A percentile compares a stretch with the other conserved stretches of the same genome.
Conservation (phyloP, 2,329 filamentous ascomycete species). For the Hypocreales sp. region DNA sequence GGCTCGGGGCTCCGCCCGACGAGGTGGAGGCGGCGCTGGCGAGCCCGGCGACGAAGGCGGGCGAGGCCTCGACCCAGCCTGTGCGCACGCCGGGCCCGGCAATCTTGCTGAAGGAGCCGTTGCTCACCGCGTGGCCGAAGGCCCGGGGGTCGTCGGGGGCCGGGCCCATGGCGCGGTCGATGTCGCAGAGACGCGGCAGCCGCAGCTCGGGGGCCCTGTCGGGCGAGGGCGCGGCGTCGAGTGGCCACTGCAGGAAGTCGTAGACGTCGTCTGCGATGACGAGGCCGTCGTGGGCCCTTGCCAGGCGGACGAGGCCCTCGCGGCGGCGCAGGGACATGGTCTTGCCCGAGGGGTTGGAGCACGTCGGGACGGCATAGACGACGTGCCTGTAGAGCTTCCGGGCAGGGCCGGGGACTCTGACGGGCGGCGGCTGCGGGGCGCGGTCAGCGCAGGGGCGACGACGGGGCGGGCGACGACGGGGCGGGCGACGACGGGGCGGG, state of each 20-base stretch:
- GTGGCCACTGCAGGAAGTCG: conserved; percentile 73
- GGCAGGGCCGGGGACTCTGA: conserved; percentile 40
- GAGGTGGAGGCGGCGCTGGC: conserved; percentile 36
- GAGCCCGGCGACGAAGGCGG: conserved; percentile 33
- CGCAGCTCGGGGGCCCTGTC: conserved; percentile 23
- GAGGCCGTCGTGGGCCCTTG: conserved; percentile 66
- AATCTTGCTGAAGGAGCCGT: conserved; percentile 85
- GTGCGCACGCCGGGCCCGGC: conserved; percentile 66
- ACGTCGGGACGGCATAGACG: conserved; percentile 79
- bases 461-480: no score
- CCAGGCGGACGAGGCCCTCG: conserved; percentile 55
- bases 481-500: no score
- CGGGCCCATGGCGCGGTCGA: conserved; percentile 54
- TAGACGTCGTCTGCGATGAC: conserved; percentile 87
- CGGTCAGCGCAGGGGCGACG: no score
- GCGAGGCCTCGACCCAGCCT: conserved; percentile 72
- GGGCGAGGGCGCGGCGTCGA: conserved; percentile 17
- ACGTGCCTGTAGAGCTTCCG: conserved; percentile 75
- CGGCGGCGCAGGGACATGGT: conserved; percentile 61
- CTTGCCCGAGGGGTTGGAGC: conserved; percentile 74
- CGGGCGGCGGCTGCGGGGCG: conserved; percentile 18
- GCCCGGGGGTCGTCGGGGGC: conserved; percentile 21
- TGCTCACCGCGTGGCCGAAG: conserved; percentile 73
- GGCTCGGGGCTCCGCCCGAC: conserved; percentile 41
- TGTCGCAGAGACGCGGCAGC: conserved; percentile 63